Conservation (phyloP, 140 eudicot genomes). For the Anethum foeniculum region DNA sequence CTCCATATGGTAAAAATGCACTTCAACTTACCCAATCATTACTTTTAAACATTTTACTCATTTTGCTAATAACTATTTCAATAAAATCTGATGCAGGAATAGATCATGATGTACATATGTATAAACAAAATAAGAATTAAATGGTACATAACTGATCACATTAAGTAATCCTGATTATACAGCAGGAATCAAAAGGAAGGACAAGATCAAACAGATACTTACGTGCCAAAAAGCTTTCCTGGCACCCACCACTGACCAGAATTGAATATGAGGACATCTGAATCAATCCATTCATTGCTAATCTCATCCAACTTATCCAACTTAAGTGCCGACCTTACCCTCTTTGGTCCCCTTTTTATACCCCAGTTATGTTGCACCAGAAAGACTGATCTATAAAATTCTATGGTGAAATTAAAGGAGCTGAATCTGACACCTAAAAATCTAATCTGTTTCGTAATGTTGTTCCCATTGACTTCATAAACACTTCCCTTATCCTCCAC, state of each 20-base stretch:
- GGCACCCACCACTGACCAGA: constrained; percentile 79
- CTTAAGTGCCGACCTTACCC: constrained; percentile 40
- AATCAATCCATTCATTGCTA: constrained; percentile 44
- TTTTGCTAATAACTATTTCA: neutral
- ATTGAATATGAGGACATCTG: constrained; percentile 55
- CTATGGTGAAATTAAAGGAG: constrained; percentile 38
- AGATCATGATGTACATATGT: neutral
- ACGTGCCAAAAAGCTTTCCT: constrained; percentile 53
- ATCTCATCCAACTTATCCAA: constrained; percentile 51
- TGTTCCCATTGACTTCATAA: constrained; percentile 48
- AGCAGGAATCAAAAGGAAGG: neutral
- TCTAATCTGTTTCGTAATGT: constrained; percentile 51
- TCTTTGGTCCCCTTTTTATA: constrained; percentile 42
- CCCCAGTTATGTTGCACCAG: constrained; percentile 38
- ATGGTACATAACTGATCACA: neutral
- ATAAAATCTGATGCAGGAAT: neutral
- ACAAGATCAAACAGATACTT: constrained; percentile 19
- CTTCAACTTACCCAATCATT: neutral
- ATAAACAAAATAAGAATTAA: neutral
- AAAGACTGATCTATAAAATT: constrained; percentile 50
- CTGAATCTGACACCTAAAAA: constrained; percentile 43
- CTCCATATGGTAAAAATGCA: neutral
- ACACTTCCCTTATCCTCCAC: constrained; percentile 46
- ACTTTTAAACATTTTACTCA: neutral
- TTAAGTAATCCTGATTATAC: neutral